Conservation (phyloP, 805 yeast species). For the Torulaspora quercuum region DNA sequence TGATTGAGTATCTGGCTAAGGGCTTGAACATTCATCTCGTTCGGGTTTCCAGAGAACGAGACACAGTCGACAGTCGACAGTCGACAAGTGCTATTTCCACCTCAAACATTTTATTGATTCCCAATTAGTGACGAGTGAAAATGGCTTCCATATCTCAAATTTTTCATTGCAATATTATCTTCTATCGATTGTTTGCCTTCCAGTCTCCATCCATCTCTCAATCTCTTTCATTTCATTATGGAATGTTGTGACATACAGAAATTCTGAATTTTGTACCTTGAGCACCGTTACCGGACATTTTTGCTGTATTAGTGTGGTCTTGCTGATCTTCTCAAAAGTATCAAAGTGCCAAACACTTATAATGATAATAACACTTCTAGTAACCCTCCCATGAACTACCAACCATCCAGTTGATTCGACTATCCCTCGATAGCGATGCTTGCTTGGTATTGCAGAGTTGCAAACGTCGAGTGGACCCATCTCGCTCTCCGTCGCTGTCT, state of each 20-base stretch:
- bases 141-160: no score
- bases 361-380: not conserved
- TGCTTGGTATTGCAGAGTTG: conserved; percentile 2
- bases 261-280: conserved; percentile 99
- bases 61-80: no score
- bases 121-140: no score
- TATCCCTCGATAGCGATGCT: conserved; percentile 9
- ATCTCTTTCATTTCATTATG: conserved; percentile 1
- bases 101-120: no score
- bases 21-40: no score
- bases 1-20: no score
- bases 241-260: conserved; percentile 71
- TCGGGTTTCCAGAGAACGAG: no score
- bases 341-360: conserved; percentile 1
- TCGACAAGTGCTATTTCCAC: no score
- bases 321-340: conserved; percentile 5
- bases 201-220: not conserved
- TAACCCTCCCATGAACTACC: not conserved
- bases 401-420: conserved; percentile 2
- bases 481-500: no score
- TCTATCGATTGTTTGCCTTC: no score
- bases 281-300: conserved; percentile 91
- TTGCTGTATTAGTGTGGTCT: conserved; percentile 33
- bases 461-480: not conserved
- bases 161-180: no score